Evolutionary conservation across 2,329 filamentous ascomycete genomes (phyloP), one percentile per base, ranked within the genome.

Genomic region (Rutstroemia sp.): DNA sequence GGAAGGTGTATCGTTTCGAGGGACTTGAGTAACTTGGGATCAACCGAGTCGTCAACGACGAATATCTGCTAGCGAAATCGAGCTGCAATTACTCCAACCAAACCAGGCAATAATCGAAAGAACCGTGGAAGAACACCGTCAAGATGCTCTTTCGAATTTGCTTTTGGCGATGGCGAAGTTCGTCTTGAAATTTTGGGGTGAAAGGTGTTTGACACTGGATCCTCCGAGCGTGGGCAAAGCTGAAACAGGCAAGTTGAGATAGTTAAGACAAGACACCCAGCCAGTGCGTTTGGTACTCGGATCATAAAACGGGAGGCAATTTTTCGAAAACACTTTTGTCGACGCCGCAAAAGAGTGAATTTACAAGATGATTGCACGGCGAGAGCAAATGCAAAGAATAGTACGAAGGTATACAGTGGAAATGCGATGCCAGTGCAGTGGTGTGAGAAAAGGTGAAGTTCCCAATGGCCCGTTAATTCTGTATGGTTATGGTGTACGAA

Each of bases 191-290:
- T 36, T 12, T 36, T 16, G 46, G 40, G 49, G 25, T 42, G 46
- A 42, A 50, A 50, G 46, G 34, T 42, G 21, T 54, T 50, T 54
- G 52, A 38, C 52, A 27, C 36, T 14, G 21, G 34, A 40, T 54
- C 45, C 45, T 17, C 36, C 16, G 27, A 55, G 17, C 25, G 44
- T 44, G 52, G 36, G 46, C 25, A 39, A 39, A 50, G 36, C 36
- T 50, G 52, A 55, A 55, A 55, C 52, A 50, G 45, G 45, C 25
- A 55, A 55, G n/a, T 55, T 12, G 30, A 21, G 23, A 44, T 44
- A 21, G 17, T 10, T 30, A 30, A 49, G 52, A 44, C 17, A 45
- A 23, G 14, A 8, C 25, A 7, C 17, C 14, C 10, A 40, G 17
- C 16, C 14, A 17, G 8, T 54, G 30, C 51, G 25, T 48, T 23